Conservation (phyloP, 163 green algal genomes). For the Chlamydomonas reinhardtii region DNA sequence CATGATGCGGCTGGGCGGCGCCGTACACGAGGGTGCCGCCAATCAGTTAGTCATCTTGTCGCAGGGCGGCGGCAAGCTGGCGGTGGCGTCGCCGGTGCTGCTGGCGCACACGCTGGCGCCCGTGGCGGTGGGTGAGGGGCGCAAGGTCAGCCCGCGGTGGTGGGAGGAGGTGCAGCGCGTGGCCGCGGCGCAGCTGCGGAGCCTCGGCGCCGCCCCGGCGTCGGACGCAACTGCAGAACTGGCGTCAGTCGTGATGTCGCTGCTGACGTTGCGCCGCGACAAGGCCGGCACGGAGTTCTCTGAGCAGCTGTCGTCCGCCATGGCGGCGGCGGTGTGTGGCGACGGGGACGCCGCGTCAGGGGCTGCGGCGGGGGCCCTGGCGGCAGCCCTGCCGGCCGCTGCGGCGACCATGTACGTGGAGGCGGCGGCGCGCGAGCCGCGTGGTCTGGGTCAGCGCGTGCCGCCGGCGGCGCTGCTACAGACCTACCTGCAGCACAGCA, state of each 20-base stretch:
- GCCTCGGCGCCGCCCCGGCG: neutral
- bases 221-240: neutral
- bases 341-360: neutral
- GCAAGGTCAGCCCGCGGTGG: slow-evolving; percentile 17
- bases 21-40: neutral
- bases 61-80: slow-evolving; percentile 1
- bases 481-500: slow-evolving; percentile 27
- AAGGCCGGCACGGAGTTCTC: neutral
- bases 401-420: slow-evolving; percentile 13
- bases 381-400: slow-evolving; percentile 1
- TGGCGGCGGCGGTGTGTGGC: slow-evolving; percentile 13
- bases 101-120: slow-evolving; percentile 23
- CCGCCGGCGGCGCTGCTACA: slow-evolving; percentile 19
- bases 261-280: neutral
- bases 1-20: slow-evolving; percentile 20
- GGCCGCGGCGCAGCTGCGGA: neutral
- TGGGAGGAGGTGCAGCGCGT: slow-evolving; percentile 40
- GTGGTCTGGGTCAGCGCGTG: neutral
- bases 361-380: neutral
- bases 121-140: slow-evolving; percentile 9
- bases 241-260: neutral
- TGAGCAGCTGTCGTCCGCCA: neutral
- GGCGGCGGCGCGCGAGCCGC: neutral
- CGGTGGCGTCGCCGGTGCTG: slow-evolving; percentile 19
- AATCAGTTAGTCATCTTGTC: slow-evolving; percentile 43